Conservation (phyloP, 1,284 basidiomycete species). For the Microbotryum silenes-acaulis region DNA sequence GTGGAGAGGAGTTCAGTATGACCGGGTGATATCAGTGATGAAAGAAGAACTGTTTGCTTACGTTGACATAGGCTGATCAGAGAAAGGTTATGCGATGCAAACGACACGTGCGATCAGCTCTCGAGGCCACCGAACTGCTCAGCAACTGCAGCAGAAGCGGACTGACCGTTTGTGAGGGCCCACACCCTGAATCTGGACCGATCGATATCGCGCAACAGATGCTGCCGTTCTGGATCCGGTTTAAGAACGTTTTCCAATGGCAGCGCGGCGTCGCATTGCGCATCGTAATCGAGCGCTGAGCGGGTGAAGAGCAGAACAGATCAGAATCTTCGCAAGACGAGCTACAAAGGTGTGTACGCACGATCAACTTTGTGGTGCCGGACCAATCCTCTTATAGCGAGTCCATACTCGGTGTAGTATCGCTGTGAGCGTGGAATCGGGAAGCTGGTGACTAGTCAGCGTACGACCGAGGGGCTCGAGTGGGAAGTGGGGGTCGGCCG, state of each 20-base stretch:
- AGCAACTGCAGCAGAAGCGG: too few relatives aligned
- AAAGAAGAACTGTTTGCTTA: not conserved
- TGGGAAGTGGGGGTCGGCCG: not conserved
- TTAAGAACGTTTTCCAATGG: constrained; percentile 41
- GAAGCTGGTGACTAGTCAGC: not conserved
- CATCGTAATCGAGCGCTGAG: constrained; percentile 38
- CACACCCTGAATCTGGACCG: constrained; percentile 38
- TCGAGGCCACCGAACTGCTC: too few relatives aligned
- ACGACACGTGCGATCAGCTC: too few relatives aligned
- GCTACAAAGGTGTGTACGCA: not conserved
- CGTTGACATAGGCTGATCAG: not conserved
- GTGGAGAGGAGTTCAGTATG: not conserved
- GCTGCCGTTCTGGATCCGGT: constrained; percentile 36
- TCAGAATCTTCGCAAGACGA: constrained; percentile 9
- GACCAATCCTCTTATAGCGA: constrained; percentile 43
- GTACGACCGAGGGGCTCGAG: constrained; percentile 32
- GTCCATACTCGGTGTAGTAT: constrained; percentile 39
- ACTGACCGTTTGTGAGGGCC: constrained; percentile 30
- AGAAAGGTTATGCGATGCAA: too few relatives aligned
- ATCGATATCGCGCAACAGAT: constrained; percentile 38
- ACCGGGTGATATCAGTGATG: not conserved
- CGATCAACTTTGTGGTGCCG: constrained; percentile 44
- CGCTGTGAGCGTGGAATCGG: not conserved
- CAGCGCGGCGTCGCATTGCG: constrained; percentile 41
- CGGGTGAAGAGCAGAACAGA: not conserved